phyloP scores from a whole-genome alignment of 495 filamentous ascomycete species.

The Astrothelium subdiscretum region DNA sequence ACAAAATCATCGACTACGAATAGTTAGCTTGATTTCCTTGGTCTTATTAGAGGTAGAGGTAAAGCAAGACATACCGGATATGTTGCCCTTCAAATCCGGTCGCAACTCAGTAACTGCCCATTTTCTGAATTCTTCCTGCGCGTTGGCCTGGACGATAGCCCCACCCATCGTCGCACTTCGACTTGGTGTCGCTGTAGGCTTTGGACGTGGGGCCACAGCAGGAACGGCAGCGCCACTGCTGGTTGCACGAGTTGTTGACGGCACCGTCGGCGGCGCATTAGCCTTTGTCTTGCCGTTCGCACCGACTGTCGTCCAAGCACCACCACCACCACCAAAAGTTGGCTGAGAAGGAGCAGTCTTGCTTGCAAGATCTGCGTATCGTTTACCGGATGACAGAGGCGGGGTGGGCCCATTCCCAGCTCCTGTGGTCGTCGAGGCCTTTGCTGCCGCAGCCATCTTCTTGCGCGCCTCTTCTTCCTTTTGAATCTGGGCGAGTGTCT shows the following conservation, averaged over 20 bases:
- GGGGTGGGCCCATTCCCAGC: constrained; percentile 31
- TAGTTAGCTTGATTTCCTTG: constrained; percentile 20
- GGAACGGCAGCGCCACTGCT: constrained; percentile 24
- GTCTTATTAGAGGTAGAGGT: neutral
- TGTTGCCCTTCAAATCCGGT: constrained; percentile 46
- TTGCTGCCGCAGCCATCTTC: constrained; percentile 46
- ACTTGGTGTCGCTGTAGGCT: constrained; percentile 8
- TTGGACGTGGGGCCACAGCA: constrained; percentile 19
- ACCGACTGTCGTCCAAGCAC: constrained; percentile 93
- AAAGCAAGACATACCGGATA: constrained; percentile 39
- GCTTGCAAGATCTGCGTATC: constrained; percentile 90
- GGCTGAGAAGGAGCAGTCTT: constrained; percentile 43
- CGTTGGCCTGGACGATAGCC: constrained; percentile 34
- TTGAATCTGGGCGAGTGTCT: constrained; percentile 91
- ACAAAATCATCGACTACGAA: constrained; percentile 69
- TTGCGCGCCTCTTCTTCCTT: constrained; percentile 92
- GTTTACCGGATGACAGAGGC: constrained; percentile 55
- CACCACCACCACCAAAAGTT: constrained; percentile 22
- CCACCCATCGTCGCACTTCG: constrained; percentile 35
- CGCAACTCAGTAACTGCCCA: constrained; percentile 72
- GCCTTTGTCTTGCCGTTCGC: constrained; percentile 82
- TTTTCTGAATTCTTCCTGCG: constrained; percentile 81
- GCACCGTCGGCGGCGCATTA: constrained; percentile 20
- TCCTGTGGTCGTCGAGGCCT: constrained; percentile 35
- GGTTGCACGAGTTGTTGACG: constrained; percentile 43